Conservation (phyloP, 768 basidiomycete genomes). For the Favolaschia claudopus region DNA sequence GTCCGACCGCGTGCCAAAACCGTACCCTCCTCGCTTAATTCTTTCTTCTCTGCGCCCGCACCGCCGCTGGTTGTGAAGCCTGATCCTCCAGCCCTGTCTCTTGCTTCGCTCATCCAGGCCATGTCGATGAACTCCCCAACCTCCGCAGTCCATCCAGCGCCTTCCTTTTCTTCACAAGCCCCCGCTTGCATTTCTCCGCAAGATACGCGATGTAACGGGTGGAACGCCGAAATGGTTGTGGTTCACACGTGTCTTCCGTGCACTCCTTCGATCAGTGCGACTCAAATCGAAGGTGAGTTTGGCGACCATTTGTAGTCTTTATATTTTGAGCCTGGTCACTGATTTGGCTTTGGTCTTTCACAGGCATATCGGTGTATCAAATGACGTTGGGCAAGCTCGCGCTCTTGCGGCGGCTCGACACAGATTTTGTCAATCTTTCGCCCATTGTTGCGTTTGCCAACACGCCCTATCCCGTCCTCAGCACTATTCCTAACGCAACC, state of each 20-base stretch:
- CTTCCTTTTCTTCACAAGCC: constrained; percentile 39
- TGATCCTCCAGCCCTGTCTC: constrained; percentile 32
- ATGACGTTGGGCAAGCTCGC: constrained; percentile 62
- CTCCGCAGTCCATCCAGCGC: constrained; percentile 36
- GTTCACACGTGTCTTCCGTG: constrained; percentile 73
- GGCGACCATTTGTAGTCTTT: constrained; percentile 3
- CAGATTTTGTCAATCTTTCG: constrained; percentile 79
- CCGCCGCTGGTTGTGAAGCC: constrained; percentile 32
- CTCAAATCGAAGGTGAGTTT: constrained; percentile 72
- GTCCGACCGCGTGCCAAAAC: constrained; percentile 51
- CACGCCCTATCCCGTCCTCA: constrained; percentile 45
- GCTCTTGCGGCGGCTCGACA: constrained; percentile 77
- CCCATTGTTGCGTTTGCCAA: constrained; percentile 58
- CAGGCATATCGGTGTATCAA: constrained; percentile 81
- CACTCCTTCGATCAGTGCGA: constrained; percentile 68
- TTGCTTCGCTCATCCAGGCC: constrained; percentile 49
- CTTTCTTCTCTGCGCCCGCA: constrained; percentile 24
- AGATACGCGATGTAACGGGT: constrained; percentile 44
- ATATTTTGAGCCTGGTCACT: constrained; percentile 26
- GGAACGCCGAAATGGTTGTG: constrained; percentile 51
- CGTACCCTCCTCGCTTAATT: constrained; percentile 38
- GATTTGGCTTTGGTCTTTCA: constrained; percentile 7
- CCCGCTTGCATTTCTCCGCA: constrained; percentile 50
- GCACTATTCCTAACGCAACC: constrained; percentile 54
- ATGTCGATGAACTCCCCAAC: constrained; percentile 49